phyloP scores from a whole-genome alignment of 2,329 filamentous ascomycete genomes.

The Cladosporium phlei region DNA sequence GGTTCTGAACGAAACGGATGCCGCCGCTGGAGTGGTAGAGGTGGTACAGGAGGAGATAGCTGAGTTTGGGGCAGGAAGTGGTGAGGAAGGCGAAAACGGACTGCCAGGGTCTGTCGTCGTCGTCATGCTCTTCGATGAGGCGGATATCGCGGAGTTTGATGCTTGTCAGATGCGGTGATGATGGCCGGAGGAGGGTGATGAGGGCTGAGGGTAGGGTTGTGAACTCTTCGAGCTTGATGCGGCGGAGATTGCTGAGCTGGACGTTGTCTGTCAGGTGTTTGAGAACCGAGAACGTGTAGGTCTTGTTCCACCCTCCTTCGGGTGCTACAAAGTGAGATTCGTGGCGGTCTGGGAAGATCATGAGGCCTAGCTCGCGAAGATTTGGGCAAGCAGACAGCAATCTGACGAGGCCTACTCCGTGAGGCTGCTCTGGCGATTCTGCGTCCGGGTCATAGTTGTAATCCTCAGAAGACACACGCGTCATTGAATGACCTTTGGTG shows the following conservation, averaged over 20 bases:
- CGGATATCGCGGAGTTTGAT: slow-evolving; percentile 29
- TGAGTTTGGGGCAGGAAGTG: slow-evolving; percentile 17
- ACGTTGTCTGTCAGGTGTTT: slow-evolving; percentile 15
- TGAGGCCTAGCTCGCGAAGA: slow-evolving; percentile 25
- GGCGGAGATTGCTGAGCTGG: slow-evolving; percentile 20
- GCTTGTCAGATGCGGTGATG: slow-evolving; percentile 19
- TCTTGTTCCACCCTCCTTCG: slow-evolving; percentile 19
- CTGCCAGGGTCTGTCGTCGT: slow-evolving; percentile 13
- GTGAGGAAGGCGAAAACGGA: slow-evolving; percentile 25
- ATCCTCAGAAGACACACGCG: too few species aligned
- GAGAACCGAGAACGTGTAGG: slow-evolving; percentile 23
- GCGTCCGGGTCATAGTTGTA: too few species aligned
- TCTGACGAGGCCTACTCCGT: slow-evolving; percentile 20
- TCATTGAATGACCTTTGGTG: slow-evolving; percentile 8
- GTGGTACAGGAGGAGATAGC: slow-evolving; percentile 27
- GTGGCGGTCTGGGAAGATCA: slow-evolving; percentile 24
- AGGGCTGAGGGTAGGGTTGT: slow-evolving; percentile 21
- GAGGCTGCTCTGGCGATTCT: too few species aligned
- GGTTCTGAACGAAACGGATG: slow-evolving; percentile 22
- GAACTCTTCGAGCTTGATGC: slow-evolving; percentile 30
- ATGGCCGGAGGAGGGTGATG: slow-evolving; percentile 21
- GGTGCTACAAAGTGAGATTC: slow-evolving; percentile 23
- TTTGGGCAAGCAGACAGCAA: slow-evolving; percentile 22
- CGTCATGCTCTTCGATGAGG: slow-evolving; percentile 18
- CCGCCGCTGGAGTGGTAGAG: slow-evolving; percentile 24